Base-by-base conservation (phyloP, 75 land plant species). In the Cryptomeria japonica region DNA sequence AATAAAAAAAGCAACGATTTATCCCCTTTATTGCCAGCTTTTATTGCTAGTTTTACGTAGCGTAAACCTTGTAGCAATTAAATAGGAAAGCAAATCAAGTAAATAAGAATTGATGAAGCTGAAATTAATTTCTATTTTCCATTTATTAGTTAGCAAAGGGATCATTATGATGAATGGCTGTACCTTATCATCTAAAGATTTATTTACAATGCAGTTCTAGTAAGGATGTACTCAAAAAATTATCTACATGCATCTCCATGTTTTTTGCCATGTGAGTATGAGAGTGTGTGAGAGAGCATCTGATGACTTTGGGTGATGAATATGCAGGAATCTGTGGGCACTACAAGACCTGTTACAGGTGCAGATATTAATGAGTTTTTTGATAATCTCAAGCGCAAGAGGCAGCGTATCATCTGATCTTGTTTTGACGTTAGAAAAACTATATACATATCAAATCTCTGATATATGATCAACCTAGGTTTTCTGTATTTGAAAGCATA, bases 361-460 rank as follows among this genome's bases (percentile, higher is more conserved):
- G 97, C 87, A 31, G 99, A 98, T 89, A 89, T 98, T 31, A 92
- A 92, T 44, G 95, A 93, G 87, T 87, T 98, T 64, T 96, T 98
- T 91, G 99, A 97, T 46, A 94, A 94, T 86, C 93, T 98, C 87
- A 93, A 92, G 49, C 93, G 93, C 89, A 98, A 96, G 87, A 88
- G 97, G 19, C 84, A 89, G 38, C 93, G 94, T 31, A n/a, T 42
- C 12, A 9, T 22, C 12, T 82, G 47, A 82, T 82, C n/a, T n/a
- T 36, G 22, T 80, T 44, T 80, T 42, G 6, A 18, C 10, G 14
- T 44, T 4, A 25, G 19, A 28, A 38, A 78, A 78, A 64, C 4
- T 64, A 64, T 13, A 73, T 51, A 73, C 37, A 73, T 13, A 34
- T 32, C 37, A 0, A 34, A 73, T 73, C 6, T 32, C 37, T 32